Percentiles rank a stretch among this genome's conserved stretches.
phyloP scores from a whole-genome alignment of 306 rosid species.

The Cicer chorassanicum region DNA sequence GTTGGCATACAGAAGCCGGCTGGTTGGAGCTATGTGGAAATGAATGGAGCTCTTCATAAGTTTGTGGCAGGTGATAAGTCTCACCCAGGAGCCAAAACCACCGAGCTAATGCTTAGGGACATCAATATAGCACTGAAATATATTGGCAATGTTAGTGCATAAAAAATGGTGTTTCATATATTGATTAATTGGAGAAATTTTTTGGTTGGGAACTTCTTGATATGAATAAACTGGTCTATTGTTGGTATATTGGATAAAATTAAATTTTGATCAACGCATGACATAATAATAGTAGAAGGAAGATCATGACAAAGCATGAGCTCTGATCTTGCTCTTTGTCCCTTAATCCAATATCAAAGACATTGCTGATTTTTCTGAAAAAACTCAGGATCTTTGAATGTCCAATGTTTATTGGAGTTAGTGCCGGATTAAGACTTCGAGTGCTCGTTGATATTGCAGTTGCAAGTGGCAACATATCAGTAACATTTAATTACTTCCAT shows the following conservation, averaged over 20 bases:
- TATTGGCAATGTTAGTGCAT: conserved; percentile 41
- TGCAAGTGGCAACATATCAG: too few relatives aligned
- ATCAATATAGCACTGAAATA: conserved; percentile 41
- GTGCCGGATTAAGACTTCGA: not conserved
- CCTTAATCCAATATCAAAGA: not conserved
- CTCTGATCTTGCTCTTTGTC: not conserved
- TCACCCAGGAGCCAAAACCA: conserved; percentile 39
- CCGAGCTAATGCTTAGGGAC: conserved; percentile 49
- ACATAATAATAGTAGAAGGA: not conserved
- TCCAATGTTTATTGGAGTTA: not conserved
- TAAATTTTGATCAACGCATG: not conserved
- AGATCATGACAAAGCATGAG: not conserved
- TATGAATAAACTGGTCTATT: not conserved
- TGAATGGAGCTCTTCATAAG: conserved; percentile 51
- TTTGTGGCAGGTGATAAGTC: conserved; percentile 47
- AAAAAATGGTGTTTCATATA: conserved; percentile 45
- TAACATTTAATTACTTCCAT: too few relatives aligned
- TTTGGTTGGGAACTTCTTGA: conserved; percentile 11
- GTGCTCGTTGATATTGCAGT: too few relatives aligned
- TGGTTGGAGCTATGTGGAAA: conserved; percentile 60
- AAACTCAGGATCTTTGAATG: not conserved
- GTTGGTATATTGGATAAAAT: not conserved
- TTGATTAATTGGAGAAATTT: conserved; percentile 3
- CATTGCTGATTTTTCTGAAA: not conserved
- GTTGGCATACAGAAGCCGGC: conserved; percentile 54